Conservation (phyloP, 495 filamentous ascomycete genomes). For the Annulohypoxylon nitens region DNA sequence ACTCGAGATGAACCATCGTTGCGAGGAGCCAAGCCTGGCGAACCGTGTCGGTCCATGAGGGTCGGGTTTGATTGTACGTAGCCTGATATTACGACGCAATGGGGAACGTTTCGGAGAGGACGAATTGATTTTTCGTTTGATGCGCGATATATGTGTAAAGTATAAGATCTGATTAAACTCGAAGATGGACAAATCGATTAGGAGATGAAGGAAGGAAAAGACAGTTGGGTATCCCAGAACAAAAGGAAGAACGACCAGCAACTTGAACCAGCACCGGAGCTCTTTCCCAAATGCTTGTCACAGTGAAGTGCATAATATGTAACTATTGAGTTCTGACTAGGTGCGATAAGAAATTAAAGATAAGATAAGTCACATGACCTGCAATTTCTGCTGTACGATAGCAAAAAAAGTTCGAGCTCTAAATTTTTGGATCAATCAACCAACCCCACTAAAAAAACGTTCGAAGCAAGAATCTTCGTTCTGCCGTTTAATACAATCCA, state of each 20-base stretch:
- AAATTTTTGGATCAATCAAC: slow-evolving; percentile 37
- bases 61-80: slow-evolving; percentile 43
- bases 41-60: slow-evolving; percentile 60
- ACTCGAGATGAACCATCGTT: slow-evolving; percentile 65
- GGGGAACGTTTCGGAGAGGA: not conserved
- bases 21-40: slow-evolving; percentile 64
- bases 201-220: not conserved
- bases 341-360: slow-evolving; percentile 22
- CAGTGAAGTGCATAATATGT: slow-evolving; percentile 1
- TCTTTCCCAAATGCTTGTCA: not conserved
- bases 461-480: slow-evolving; percentile 16
- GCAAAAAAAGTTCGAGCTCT: slow-evolving; percentile 54
- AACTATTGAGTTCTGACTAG: slow-evolving; percentile 25
- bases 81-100: slow-evolving; percentile 1
- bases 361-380: slow-evolving; percentile 40
- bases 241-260: slow-evolving; percentile 5
- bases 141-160: not conserved
- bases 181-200: slow-evolving; percentile 28
- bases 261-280: not conserved
- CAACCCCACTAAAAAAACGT: slow-evolving; percentile 45
- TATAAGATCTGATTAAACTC: not conserved
- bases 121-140: not conserved
- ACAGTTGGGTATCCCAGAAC: not conserved
- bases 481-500: slow-evolving; percentile 29
- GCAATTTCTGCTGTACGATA: slow-evolving; percentile 43